phyloP scores from a whole-genome alignment of 331 rosid species.

The Prunus yedoensis region DNA sequence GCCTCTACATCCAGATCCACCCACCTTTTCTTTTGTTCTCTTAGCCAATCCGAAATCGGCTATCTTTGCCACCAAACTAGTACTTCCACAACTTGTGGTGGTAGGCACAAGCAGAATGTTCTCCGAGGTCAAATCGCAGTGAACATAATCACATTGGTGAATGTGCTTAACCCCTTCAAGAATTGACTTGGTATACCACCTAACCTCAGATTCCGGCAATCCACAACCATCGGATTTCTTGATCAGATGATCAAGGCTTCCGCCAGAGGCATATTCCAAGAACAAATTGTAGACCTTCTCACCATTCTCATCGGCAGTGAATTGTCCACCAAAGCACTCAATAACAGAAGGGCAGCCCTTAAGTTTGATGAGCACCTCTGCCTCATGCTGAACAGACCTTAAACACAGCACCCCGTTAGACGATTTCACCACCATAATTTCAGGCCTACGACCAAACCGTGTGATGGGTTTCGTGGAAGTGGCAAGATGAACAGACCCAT shows the following conservation, averaged over 20 bases:
- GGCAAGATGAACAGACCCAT: too few species aligned
- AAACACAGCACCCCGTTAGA: too few species aligned
- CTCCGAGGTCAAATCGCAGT: constrained; percentile 25
- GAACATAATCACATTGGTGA: constrained; percentile 30
- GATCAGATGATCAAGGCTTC: constrained; percentile 14
- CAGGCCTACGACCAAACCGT: too few species aligned
- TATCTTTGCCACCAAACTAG: constrained; percentile 7
- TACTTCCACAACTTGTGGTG: neutral
- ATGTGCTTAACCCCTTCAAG: constrained; percentile 28
- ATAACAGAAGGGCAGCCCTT: too few species aligned
- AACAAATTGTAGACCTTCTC: constrained; percentile 13
- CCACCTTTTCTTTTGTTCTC: neutral
- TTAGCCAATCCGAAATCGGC: constrained; percentile 26
- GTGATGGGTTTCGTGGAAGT: too few species aligned
- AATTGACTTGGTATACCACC: constrained; percentile 14
- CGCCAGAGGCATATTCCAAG: constrained; percentile 26
- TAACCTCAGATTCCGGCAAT: neutral
- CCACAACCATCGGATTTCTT: neutral
- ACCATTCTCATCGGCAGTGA: neutral
- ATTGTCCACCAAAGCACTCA: too few species aligned
- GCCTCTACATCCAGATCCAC: constrained; percentile 14
- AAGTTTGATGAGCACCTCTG: too few species aligned
- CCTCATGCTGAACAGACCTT: too few species aligned
- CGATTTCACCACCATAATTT: too few species aligned
- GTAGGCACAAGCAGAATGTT: constrained; percentile 21